phyloP scores from a whole-genome alignment of 352 stramenopile species.

The Sclerospora graminicola region DNA sequence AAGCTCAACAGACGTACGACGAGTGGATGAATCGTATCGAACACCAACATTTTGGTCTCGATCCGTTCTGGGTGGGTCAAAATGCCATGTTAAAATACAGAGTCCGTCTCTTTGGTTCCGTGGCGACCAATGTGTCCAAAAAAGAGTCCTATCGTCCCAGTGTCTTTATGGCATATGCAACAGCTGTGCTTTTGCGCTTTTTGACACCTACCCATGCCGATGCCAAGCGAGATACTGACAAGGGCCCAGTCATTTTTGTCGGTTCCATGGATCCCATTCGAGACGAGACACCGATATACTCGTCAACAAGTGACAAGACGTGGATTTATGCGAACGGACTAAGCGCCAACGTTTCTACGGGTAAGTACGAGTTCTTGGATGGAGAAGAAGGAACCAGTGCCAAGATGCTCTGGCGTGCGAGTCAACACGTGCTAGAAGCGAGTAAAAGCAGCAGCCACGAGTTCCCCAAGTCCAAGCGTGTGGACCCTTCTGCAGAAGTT shows the following conservation, averaged over 20 bases:
- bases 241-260: slow-evolving; percentile 20
- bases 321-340: slow-evolving; percentile 37
- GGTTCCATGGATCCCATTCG: slow-evolving; percentile 45
- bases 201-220: slow-evolving; percentile 36
- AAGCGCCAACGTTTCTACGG: slow-evolving; percentile 34
- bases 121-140: slow-evolving; percentile 14
- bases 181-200: slow-evolving; percentile 36
- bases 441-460: slow-evolving; percentile 31
- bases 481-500: slow-evolving; percentile 20
- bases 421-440: slow-evolving; percentile 15
- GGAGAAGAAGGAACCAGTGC: slow-evolving; percentile 21
- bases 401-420: slow-evolving; percentile 15
- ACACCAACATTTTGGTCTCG: slow-evolving; percentile 83
- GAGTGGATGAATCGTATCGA: slow-evolving; percentile 85
- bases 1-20: slow-evolving; percentile 35
- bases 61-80: slow-evolving; percentile 90
- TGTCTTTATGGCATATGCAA: slow-evolving; percentile 42
- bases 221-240: slow-evolving; percentile 9
- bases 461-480: slow-evolving; percentile 19
- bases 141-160: slow-evolving; percentile 20
- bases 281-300: slow-evolving; percentile 22
- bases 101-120: slow-evolving; percentile 31
- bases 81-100: slow-evolving; percentile 64
- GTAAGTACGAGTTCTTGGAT: slow-evolving; percentile 57
- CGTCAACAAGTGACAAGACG: slow-evolving; percentile 23